Conservation (phyloP, 2,329 filamentous ascomycete genomes). For the Calonectria montana region DNA sequence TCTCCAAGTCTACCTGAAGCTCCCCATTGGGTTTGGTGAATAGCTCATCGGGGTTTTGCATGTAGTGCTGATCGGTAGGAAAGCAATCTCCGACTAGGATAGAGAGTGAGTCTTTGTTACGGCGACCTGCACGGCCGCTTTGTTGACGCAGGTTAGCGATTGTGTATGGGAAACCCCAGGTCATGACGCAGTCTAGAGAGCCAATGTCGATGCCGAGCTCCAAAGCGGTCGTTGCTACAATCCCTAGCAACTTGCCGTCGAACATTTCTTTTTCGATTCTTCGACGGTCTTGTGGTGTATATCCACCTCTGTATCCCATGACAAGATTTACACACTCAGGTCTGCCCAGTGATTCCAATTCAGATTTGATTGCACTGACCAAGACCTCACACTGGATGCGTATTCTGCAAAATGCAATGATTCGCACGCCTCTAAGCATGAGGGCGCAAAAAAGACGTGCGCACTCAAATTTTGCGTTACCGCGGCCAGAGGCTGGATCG, state of each 20-base stretch:
- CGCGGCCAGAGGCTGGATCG: conserved; percentile 87
- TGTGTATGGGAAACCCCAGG: conserved; percentile 93
- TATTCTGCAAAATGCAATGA: conserved; percentile 93
- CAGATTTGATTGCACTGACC: conserved; percentile 81
- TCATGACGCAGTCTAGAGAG: conserved; percentile 91
- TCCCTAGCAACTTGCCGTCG: conserved; percentile 90
- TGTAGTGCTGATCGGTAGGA: conserved; percentile 94
- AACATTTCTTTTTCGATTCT: conserved; percentile 97
- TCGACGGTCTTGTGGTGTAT: conserved; percentile 89
- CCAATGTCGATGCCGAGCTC: conserved; percentile 97
- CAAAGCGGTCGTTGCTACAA: conserved; percentile 92
- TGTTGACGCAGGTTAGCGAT: conserved; percentile 96
- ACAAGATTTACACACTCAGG: conserved; percentile 81
- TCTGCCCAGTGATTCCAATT: conserved; percentile 79
- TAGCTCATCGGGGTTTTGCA: conserved; percentile 94
- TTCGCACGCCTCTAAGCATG: conserved; percentile 86
- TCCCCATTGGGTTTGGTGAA: conserved; percentile 92
- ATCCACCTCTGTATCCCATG: conserved; percentile 96
- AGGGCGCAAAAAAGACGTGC: conserved; percentile 91
- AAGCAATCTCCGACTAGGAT: conserved; percentile 91
- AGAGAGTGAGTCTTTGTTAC: conserved; percentile 93
- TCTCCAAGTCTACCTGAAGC: conserved; percentile 90
- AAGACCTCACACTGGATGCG: conserved; percentile 90
- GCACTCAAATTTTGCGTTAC: conserved; percentile 85
- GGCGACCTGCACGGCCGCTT: conserved; percentile 88